These are phyloP conservation scores for Hypoxylon sp. DNA, from an alignment of 2,329 filamentous ascomycete genomes.

Conservation along the genomic window DNA sequence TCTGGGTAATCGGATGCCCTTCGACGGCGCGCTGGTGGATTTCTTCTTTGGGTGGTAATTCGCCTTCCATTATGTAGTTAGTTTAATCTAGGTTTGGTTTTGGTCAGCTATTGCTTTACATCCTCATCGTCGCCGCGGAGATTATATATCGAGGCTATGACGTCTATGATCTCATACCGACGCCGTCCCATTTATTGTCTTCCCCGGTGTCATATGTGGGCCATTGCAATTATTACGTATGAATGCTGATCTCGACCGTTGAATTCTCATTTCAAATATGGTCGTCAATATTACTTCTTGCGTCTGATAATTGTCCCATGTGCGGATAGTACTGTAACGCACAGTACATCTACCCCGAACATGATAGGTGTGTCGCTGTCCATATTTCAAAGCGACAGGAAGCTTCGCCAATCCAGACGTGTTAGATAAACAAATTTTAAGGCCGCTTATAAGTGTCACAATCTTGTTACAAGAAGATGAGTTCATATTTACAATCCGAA, in stretches of 20 bases:
- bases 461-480: neutral
- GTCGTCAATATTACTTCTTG: neutral
- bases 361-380: neutral
- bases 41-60: conserved; percentile 43
- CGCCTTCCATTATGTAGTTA: conserved; percentile 25
- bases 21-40: conserved; percentile 43
- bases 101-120: neutral
- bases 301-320: no score
- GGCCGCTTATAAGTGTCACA: no score
- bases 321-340: no score
- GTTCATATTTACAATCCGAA: neutral
- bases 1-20: conserved; percentile 50
- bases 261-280: neutral
- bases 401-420: no score
- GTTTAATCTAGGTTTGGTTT: neutral
- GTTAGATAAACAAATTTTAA: no score
- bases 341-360: no score
- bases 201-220: conserved; percentile 5
- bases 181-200: neutral
- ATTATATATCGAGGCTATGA: conserved; percentile 4
- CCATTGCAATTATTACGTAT: conserved; percentile 14
- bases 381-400: no score
- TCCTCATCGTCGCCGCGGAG: neutral
- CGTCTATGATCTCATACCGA: conserved; percentile 25
- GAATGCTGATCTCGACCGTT: neutral